These are phyloP conservation scores for Blastocystis sp. DNA, from an alignment of 352 stramenopile species.

Conservation along the genomic window DNA sequence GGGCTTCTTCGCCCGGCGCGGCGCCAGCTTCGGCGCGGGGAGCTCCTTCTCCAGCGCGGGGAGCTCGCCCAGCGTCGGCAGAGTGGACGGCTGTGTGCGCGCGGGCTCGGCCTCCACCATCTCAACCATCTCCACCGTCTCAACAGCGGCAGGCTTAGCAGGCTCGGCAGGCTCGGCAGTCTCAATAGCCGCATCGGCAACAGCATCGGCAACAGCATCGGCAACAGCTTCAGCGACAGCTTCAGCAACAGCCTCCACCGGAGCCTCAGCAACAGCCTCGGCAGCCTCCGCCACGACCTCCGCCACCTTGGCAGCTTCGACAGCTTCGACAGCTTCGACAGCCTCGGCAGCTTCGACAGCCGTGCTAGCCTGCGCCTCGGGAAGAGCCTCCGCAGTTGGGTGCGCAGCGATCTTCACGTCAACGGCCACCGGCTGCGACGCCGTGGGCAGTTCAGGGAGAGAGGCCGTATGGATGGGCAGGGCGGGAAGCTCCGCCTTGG, in stretches of 20 bases:
- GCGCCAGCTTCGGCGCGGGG: neutral
- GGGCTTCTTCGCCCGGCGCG: conserved; percentile 21
- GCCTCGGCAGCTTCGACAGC: neutral
- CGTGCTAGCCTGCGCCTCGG: neutral
- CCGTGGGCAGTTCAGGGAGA: neutral
- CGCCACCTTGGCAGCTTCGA: too few relatives aligned
- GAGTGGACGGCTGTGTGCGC: neutral
- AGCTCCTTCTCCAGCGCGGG: neutral
- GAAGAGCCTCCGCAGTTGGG: neutral
- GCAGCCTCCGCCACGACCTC: neutral
- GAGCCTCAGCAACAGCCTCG: neutral
- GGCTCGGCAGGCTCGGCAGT: neutral
- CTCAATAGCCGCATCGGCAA: neutral
- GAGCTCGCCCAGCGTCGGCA: neutral
- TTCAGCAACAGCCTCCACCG: neutral
- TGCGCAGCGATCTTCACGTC: neutral
- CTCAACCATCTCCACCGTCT: neutral
- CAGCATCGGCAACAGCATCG: neutral
- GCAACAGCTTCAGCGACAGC: neutral
- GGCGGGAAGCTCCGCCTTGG: neutral
- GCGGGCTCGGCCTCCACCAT: neutral
- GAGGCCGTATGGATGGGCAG: neutral
- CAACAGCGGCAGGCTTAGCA: neutral
- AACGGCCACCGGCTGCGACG: neutral
- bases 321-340: neutral